Evolutionary conservation across 306 rosid species (phyloP), one percentile per base, ranked within the genome.

Genomic region (Glycine latifolia): DNA sequence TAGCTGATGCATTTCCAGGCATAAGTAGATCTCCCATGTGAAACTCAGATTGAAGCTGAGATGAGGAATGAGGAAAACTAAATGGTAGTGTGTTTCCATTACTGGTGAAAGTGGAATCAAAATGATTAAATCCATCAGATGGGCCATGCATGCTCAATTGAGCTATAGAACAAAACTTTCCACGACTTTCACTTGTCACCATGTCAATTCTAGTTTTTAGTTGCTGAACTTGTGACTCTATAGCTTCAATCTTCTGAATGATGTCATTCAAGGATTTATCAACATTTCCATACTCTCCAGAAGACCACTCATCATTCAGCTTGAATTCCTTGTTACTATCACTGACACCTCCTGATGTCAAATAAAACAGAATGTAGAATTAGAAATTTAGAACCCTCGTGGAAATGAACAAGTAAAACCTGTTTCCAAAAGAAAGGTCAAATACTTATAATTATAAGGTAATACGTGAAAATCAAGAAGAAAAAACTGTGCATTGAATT

Each of bases 181-280:
- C 81, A 3, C 67, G 76, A 66, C 88, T 89, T 85, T 89, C 92
- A 56, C 74, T 75, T 67, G 86, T 69, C 43, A 92, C 86, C 77
- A 75, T 85, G 52, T 87, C 90, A 37, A 78, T 75, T 89, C 91
- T 89, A 62, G 83, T 46, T 85, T 81, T 89, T 88, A 95, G 82
- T 63, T 76, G 48, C 9, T 59, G 83, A 71, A 91, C 87, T 71
- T 71, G 86, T 13, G 87, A 88, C 43, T 85, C 86, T 54, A 81
- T 79, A 52, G 75, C 87, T 84, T 86, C 97, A 79, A 90, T 82
- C 82, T 85, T 82, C 75, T 62, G 58, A 71, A 92, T 80, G 71
- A 85, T 71, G 8, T 75, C 81, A 56, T 80, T 85, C 78, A 88
- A 71, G 33, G 83, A 75, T 71, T 72, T 85, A 83, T 93, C 91